Base-by-base conservation (phyloP, 345 rosid genomes). In the Geranium brycei region DNA sequence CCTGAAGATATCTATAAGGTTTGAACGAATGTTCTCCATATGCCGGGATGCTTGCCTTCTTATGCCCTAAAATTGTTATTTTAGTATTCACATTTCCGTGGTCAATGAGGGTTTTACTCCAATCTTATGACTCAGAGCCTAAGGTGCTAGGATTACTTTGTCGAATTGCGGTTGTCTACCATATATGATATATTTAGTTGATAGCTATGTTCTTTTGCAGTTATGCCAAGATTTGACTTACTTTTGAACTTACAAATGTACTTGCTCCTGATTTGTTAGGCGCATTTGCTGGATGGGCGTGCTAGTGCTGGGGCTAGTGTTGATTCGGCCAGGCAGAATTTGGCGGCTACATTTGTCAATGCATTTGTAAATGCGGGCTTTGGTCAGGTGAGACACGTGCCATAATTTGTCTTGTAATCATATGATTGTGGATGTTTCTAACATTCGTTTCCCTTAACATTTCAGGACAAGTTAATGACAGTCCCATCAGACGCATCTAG, bases 1-100 rank as follows among this genome's bases (percentile, higher is more conserved):
- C 97, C 95, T 61, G 97, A 95, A 77, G 96, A 95, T 65, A 84
- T 95, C 70, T 95, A 91, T 67, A 95, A 93, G 97, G 99, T 93
- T 38, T 47, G 72, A 66, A 75, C 55, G 3, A 59, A 40, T 53
- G 17, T 38, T 60, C 16, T 40, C 30, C 31, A 13, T 40, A 35
- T 35, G 41, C 3, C 15, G 13, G 53, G 15, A 47, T 47, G 51
- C 1, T 41, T 41, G 51, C n/a, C 28, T 23, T 47, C 53, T 47
- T 3, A 13, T 35, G 1, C 41, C 28, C 28, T 2, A 23, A 35
- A 35, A 35, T 35, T 35, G 2, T 32, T 32, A 2, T 6, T 35
- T 35, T 4, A 4, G 4, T 35, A 0, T 35, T 35, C 10, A 35
- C 10, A 35, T 35, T 35, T 35, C 4, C 3, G 4, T 35, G 41